Evolutionary conservation across 805 yeast species (phyloP), one percentile per base, ranked within the genome.

Genomic region (Starmera amethionina): DNA sequence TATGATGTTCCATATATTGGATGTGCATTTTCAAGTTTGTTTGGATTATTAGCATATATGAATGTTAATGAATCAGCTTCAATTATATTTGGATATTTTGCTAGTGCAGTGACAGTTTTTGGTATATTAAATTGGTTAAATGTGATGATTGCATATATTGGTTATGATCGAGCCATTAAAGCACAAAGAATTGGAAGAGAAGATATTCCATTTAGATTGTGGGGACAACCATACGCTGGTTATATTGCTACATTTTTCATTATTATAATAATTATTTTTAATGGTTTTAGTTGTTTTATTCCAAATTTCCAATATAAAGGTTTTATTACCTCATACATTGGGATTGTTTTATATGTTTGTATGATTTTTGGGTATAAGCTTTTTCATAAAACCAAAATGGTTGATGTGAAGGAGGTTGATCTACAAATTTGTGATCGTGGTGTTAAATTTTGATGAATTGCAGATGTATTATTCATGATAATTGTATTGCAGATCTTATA

Each of bases 101-200:
- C 81, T 44, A 82, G 79, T 50, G 80, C 80, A 40, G 84, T 79
- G 35, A 75, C 87, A 18, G 76, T 81, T 46, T 74, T 79, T 40
- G 87, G 87, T 46, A 65, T 82, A 42, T 59, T 81, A 48, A 77
- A 83, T 42, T 82, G 87, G 86, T 63, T 76, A 32, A 70, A 80
- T 42, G 79, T 82, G 47, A 62, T 78, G 43, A 64, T 76, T 43
- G 74, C 83, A 31, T 82, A 77, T 60, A 64, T 82, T 41, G 68
- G 72, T 48, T 82, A 81, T 61, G 68, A 69, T 67, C 64, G 61
- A 44, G 87, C 86, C 2, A 65, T 73, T 43, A 67, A 64, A 51
- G 82, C 73, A 5, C 87, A 81, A 60, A 83, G 83, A 13, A 56
- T 75, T 41, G 72, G 68, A 47, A 71, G 80, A 61, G 55, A 62